phyloP scores from a whole-genome alignment of 177 flowering plant genomes.

The Vitis hybrid region DNA sequence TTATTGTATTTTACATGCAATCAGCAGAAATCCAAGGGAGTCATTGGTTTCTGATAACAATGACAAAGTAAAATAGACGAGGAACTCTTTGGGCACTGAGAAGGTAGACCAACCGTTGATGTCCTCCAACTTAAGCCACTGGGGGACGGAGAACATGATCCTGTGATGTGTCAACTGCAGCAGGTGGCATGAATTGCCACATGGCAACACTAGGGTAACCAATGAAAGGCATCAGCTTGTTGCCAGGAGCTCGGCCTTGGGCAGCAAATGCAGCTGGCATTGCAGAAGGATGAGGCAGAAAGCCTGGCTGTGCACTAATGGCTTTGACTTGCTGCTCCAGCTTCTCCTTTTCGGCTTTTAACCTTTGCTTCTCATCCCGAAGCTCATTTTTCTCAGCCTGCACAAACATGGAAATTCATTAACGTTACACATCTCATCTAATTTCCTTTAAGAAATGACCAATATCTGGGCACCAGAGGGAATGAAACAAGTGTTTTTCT shows the following conservation, averaged over 20 bases:
- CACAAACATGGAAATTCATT: neutral
- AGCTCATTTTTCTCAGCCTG: slow-evolving; percentile 37
- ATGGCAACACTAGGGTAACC: slow-evolving; percentile 39
- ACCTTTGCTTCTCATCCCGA: slow-evolving; percentile 39
- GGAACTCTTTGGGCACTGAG: neutral
- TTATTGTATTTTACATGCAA: neutral
- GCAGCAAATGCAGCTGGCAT: slow-evolving; percentile 23
- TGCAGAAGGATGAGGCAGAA: slow-evolving; percentile 22
- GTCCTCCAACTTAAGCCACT: slow-evolving; percentile 24
- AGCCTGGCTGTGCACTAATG: slow-evolving; percentile 18
- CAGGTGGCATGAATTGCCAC: slow-evolving; percentile 51
- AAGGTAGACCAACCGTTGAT: too few species aligned
- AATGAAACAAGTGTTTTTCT: too few species aligned
- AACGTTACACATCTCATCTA: neutral
- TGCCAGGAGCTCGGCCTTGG: slow-evolving; percentile 24
- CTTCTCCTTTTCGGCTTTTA: slow-evolving; percentile 31
- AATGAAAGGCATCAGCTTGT: slow-evolving; percentile 35
- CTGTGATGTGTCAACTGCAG: slow-evolving; percentile 40
- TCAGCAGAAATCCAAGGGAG: neutral
- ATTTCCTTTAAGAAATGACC: neutral
- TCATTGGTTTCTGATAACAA: neutral
- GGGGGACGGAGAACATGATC: slow-evolving; percentile 51
- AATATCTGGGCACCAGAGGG: too few species aligned
- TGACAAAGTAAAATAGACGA: neutral
- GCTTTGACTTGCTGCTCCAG: slow-evolving; percentile 24